These are phyloP conservation scores for Pyrenophora tritici-repentis DNA, from an alignment of 2,329 filamentous ascomycete genomes.

Conservation along the genomic window DNA sequence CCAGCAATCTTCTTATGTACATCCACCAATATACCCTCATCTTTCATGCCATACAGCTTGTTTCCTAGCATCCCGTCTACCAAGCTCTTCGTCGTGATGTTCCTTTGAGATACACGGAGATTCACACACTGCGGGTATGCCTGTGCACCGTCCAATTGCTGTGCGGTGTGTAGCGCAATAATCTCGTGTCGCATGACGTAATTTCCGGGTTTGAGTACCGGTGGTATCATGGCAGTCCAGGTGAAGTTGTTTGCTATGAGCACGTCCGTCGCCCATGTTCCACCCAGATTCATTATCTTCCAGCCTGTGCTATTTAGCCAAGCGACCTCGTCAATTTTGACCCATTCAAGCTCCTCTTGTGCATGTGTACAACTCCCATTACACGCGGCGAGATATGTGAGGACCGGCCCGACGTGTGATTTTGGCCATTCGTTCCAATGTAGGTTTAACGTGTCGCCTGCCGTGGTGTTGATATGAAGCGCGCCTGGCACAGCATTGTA, in stretches of 20 bases:
- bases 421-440: constrained; percentile 56
- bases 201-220: constrained; percentile 48
- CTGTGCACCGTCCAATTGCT: constrained; percentile 54
- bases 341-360: constrained; percentile 31
- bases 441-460: constrained; percentile 59
- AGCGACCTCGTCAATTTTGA: constrained; percentile 41
- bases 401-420: constrained; percentile 41
- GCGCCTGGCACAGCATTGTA: constrained; percentile 56
- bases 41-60: constrained; percentile 49
- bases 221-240: constrained; percentile 52
- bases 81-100: constrained; percentile 44
- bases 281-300: constrained; percentile 16
- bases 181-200: constrained; percentile 62
- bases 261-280: constrained; percentile 40
- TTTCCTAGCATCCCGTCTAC: constrained; percentile 53
- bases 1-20: constrained; percentile 41
- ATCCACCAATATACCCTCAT: constrained; percentile 49
- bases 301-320: constrained; percentile 33
- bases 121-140: constrained; percentile 59
- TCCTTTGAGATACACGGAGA: constrained; percentile 48
- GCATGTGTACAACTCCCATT: constrained; percentile 26
- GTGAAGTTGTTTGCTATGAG: constrained; percentile 53
- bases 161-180: constrained; percentile 54
- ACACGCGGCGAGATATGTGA: constrained; percentile 41
- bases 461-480: constrained; percentile 58